Percentiles rank a stretch among this genome's conserved stretches.
phyloP scores from a whole-genome alignment of 257 asterid species.

The Scutellaria baicalensis region DNA sequence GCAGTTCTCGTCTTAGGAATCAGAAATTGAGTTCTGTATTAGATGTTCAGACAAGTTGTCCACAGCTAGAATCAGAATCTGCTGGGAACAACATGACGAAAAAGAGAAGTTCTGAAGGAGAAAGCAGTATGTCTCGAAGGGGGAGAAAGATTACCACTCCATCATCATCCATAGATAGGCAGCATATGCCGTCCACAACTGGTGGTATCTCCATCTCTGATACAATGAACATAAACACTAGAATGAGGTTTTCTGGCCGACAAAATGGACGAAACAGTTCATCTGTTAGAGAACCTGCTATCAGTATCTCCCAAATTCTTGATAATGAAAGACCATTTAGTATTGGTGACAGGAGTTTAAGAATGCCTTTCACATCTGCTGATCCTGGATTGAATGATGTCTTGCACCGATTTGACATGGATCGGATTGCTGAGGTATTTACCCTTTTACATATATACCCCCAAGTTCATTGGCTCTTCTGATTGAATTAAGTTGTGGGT shows the following conservation, averaged over 20 bases:
- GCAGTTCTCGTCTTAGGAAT: constrained; percentile 32
- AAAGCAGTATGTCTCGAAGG: constrained; percentile 37
- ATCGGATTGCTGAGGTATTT: constrained; percentile 65
- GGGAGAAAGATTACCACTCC: constrained; percentile 25
- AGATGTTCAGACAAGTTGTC: constrained; percentile 29
- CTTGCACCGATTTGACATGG: constrained; percentile 41
- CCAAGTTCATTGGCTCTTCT: neutral
- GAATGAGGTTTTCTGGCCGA: constrained; percentile 26
- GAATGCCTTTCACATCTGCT: constrained; percentile 20
- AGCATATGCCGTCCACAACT: constrained; percentile 19
- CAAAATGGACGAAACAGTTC: constrained; percentile 29
- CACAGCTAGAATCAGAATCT: constrained; percentile 33
- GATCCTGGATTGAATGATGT: constrained; percentile 29
- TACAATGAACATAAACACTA: constrained; percentile 22
- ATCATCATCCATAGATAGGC: constrained; percentile 17
- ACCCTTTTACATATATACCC: neutral
- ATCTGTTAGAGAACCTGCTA: constrained; percentile 24
- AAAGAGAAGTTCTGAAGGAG: constrained; percentile 45
- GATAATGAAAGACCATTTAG: constrained; percentile 23
- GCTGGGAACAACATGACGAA: constrained; percentile 24
- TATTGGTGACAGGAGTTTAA: constrained; percentile 26
- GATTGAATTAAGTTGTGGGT: neutral
- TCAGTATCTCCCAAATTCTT: constrained; percentile 17
- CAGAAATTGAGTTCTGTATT: constrained; percentile 39
- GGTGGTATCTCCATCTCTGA: constrained; percentile 39